Conservation (phyloP, 2,329 filamentous ascomycete genomes). For the Cladosporium austrohemisphaericum region DNA sequence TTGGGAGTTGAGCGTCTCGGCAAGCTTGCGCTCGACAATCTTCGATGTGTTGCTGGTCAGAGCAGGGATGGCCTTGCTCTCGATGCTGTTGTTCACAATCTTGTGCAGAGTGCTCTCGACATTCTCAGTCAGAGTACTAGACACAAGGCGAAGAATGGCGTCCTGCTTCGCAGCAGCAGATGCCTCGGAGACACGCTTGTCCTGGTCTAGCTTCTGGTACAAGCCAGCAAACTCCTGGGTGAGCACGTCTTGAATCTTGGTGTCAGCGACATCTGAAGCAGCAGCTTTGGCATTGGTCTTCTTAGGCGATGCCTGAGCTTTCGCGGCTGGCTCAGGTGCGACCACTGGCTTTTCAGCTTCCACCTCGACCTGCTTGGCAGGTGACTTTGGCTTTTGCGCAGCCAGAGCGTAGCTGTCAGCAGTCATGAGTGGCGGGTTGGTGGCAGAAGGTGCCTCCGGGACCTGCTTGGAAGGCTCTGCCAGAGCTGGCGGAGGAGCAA, state of each 20-base stretch:
- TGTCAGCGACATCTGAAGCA: neutral
- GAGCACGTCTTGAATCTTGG: slow-evolving; percentile 20
- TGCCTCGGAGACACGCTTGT: slow-evolving; percentile 62
- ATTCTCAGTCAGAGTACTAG: slow-evolving; percentile 65
- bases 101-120: slow-evolving; percentile 72
- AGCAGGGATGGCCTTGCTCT: slow-evolving; percentile 70
- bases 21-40: slow-evolving; percentile 68
- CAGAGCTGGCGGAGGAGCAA: slow-evolving; percentile 21
- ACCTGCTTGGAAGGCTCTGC: slow-evolving; percentile 21
- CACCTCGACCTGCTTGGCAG: neutral
- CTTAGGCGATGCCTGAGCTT: neutral
- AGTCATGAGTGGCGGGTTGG: slow-evolving; percentile 32
- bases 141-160: slow-evolving; percentile 64
- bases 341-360: neutral
- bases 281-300: slow-evolving; percentile 5
- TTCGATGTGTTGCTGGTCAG: slow-evolving; percentile 65
- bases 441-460: slow-evolving; percentile 21
- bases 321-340: neutral
- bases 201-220: slow-evolving; percentile 63
- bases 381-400: slow-evolving; percentile 29
- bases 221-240: slow-evolving; percentile 52
- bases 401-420: slow-evolving; percentile 42
- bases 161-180: slow-evolving; percentile 64
- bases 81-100: slow-evolving; percentile 73
- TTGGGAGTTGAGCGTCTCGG: slow-evolving; percentile 62